Evolutionary conservation across 192 early-diverging fungal genomes (phyloP).

Genomic region (Coemansia sp.): DNA sequence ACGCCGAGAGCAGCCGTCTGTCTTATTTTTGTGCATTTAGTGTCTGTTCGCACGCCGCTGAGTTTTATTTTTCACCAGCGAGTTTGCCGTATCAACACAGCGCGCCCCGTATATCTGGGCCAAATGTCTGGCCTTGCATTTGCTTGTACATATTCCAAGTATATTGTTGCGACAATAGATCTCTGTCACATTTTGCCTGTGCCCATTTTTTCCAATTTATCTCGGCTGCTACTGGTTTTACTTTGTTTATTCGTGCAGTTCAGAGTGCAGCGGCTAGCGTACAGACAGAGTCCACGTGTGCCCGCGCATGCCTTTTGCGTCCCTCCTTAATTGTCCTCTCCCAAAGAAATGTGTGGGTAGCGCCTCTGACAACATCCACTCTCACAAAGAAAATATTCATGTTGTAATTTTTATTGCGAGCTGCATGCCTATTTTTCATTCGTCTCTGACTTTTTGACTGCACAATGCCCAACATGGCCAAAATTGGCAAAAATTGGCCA

Average conservation of each 20-base stretch:
- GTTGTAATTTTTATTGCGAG: slow-evolving; percentile 1
- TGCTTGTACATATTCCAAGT: not conserved
- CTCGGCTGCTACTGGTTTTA: not conserved
- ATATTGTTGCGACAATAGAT: not conserved
- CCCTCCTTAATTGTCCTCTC: not conserved
- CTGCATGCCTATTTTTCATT: slow-evolving; percentile 5
- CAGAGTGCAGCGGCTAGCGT: not conserved
- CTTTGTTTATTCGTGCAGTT: slow-evolving; percentile 4
- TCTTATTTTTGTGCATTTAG: too few species aligned
- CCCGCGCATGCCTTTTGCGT: not conserved
- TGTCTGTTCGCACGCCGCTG: too few species aligned
- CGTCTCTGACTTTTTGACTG: slow-evolving; percentile 4
- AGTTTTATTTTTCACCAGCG: too few species aligned
- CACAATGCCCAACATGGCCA: not conserved
- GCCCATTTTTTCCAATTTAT: not conserved
- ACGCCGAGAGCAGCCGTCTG: too few species aligned
- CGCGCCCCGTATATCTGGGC: too few species aligned
- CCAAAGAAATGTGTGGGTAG: slow-evolving; percentile 1
- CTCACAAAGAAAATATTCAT: not conserved
- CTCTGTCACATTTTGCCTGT: not conserved
- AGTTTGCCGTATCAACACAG: too few species aligned
- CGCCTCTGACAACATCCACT: not conserved
- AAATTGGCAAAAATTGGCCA: not conserved
- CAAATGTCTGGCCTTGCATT: not conserved
- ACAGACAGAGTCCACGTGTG: slow-evolving; percentile 2